Evolutionary conservation across 192 early-diverging fungal genomes (phyloP).

Genomic region (Cladochytrium replicatum): DNA sequence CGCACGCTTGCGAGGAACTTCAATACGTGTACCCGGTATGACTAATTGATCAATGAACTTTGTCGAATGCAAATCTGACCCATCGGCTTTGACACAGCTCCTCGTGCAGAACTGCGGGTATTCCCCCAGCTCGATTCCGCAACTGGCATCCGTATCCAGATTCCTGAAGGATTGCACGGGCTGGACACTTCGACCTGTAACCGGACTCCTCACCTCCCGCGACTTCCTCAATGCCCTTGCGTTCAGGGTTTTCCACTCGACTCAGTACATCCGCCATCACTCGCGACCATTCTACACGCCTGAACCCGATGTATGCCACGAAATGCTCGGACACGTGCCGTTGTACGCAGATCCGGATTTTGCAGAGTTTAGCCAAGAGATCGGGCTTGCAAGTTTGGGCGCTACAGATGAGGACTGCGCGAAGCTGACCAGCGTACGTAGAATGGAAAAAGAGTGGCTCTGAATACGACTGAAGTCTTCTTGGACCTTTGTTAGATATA

Average conservation of each 20-base stretch:
- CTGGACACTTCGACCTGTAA: slow-evolving; percentile 87
- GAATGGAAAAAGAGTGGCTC: too few relatives aligned
- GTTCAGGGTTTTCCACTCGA: slow-evolving; percentile 94
- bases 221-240: slow-evolving; percentile 95
- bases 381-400: slow-evolving; percentile 86
- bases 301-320: slow-evolving; percentile 91
- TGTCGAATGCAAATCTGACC: too few relatives aligned
- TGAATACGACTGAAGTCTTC: too few relatives aligned
- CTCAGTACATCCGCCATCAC: slow-evolving; percentile 95
- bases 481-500: too few relatives aligned
- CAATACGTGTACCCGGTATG: slow-evolving; percentile 70
- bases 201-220: slow-evolving; percentile 82
- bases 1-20: slow-evolving; percentile 87
- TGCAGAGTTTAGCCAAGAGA: slow-evolving; percentile 89
- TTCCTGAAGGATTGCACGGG: slow-evolving; percentile 93
- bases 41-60: too few relatives aligned
- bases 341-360: slow-evolving; percentile 63
- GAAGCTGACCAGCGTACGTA: slow-evolving; percentile 65
- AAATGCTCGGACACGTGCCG: slow-evolving; percentile 84
- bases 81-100: too few relatives aligned
- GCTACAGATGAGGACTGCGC: slow-evolving; percentile 86
- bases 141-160: slow-evolving; percentile 75
- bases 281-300: slow-evolving; percentile 90
- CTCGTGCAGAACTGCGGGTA: slow-evolving; percentile 87
- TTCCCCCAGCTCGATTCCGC: slow-evolving; percentile 74